Evolutionary conservation across 768 basidiomycete genomes (phyloP).

Genomic region (Cantharellus anzutake): DNA sequence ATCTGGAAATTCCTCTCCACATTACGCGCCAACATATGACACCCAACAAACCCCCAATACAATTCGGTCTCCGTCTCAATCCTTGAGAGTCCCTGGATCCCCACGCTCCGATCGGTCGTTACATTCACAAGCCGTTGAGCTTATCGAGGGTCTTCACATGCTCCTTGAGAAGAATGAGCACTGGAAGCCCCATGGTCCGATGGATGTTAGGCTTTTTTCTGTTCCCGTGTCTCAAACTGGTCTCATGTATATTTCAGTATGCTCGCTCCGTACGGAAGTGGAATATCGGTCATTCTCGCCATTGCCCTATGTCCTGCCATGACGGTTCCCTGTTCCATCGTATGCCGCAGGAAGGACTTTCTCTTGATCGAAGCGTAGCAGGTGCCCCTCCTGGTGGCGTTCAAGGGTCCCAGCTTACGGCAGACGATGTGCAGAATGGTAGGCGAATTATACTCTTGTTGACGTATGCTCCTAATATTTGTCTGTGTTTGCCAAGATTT

Average conservation of each 20-base stretch:
- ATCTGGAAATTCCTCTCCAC: too few species aligned
- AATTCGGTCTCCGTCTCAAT: not conserved
- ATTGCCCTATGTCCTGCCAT: not conserved
- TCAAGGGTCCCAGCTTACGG: not conserved
- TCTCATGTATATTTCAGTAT: not conserved
- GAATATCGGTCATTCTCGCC: not conserved
- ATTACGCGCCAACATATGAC: too few species aligned
- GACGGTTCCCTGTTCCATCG: not conserved
- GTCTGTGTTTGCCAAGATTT: not conserved
- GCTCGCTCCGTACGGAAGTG: slow-evolving; percentile 3
- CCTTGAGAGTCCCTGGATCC: too few species aligned
- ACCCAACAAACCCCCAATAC: not conserved
- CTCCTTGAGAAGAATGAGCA: not conserved
- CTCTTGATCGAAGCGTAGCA: not conserved
- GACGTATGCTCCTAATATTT: not conserved
- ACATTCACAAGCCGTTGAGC: not conserved
- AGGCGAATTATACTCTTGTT: not conserved
- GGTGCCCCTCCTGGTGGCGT: not conserved
- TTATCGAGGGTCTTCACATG: not conserved
- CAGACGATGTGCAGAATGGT: slow-evolving; percentile 3
- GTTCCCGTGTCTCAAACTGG: not conserved
- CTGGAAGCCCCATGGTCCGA: slow-evolving; percentile 1
- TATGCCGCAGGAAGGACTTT: not conserved
- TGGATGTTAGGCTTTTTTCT: slow-evolving; percentile 1
- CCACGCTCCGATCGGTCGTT: not conserved